Evolutionary conservation across 257 asterid species (phyloP), one percentile per base, ranked within the genome.

Genomic region (Penstemon newberryi): DNA sequence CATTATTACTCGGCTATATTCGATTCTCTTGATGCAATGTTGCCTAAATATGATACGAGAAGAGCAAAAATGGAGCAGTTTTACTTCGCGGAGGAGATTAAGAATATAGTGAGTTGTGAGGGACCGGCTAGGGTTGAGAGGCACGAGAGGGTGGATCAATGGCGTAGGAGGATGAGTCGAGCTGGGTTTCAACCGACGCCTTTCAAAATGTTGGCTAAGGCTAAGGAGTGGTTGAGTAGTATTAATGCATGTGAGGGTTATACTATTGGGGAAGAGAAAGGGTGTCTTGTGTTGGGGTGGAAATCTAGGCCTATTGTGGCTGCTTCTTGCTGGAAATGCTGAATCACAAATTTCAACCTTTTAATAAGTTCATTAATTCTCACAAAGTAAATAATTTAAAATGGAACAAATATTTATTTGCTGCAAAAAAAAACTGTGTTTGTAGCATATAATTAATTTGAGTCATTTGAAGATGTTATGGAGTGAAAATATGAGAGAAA

Each of bases 301-400:
- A 88, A 88, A 72, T 87, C 97, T 18, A 90, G 82, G 87, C 95
- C 95, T n/a, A 86, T 86, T 13, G 84, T 84, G 36, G 90, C 97
- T 66, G 88, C 93, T 64, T 87, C 97, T 6, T 87, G 96, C 83
- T 90, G 97, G 96, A 90, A 90, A 85, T 90, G 93, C 85, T 87
- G 78, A 82, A 65, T 38, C 11, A 7, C 5, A 60, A 42, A 12
- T 4, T 47, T 59, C 57, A 68, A 15, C 15, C 51, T 43, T 39
- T 13, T 0, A 8, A 8, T 50, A 66, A 63, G n/a, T 37, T 45
- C 18, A 40, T 40, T 65, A 56, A 38, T 54, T 56, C 65, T 45
- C 75, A 38, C 60, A 38, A 60, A 15, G 18, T 15, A 78, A 8
- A 73, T 40, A 39, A 63, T 40, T 51, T 1, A 51, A 41, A 44